Base-by-base conservation (phyloP, 495 filamentous ascomycete species). In the Cladorrhinum samala region DNA sequence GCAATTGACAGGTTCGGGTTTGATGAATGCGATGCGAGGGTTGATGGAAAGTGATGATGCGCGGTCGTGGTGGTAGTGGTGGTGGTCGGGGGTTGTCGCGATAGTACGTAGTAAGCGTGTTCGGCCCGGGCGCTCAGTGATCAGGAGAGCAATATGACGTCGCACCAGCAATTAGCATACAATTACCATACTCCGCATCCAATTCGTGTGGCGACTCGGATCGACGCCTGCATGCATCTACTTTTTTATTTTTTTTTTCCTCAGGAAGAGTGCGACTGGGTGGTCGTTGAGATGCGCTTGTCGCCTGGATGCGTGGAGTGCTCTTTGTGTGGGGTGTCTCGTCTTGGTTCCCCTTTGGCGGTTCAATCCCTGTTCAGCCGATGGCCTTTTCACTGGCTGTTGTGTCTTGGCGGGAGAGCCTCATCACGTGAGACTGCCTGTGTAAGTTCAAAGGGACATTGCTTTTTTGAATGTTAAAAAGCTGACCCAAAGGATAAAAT, bases 341-440 rank as follows among this genome's bases (percentile, higher is more conserved):
- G 51, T 41, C 40, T 33, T 33, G 27, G 27, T 33, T 5, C 27
- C 11, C 27, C 11, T 57, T 56, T 54, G 59, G 52, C 30, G 46
- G 56, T 39, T 46, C 39, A 37, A 58, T 56, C 56, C 59, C 58
- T 64, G 61, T 46, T 23, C n/a, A 21, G 9, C 16, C 21, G 43
- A 5, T 1, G 13, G 16, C 25, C 39, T 11, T n/a, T n/a, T 36
- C 6, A 27, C 18, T 42, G 47, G 44, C 17, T 36, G 23, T 36
- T 24, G 27, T 49, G 41, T n/a, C 55, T 55, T 54, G 48, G 44
- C 45, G 25, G 9, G 36, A 16, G 49, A 59, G 55, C 56, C 50
- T 50, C 55, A 60, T 65, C 62, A 65, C 62, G 62, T 65, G 62
- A 27, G 11, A 3, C 20, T 14, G 9, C 27, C 11, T 33, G 11